Conservation (phyloP, 768 basidiomycete genomes). For the Sarcodon sp. region DNA sequence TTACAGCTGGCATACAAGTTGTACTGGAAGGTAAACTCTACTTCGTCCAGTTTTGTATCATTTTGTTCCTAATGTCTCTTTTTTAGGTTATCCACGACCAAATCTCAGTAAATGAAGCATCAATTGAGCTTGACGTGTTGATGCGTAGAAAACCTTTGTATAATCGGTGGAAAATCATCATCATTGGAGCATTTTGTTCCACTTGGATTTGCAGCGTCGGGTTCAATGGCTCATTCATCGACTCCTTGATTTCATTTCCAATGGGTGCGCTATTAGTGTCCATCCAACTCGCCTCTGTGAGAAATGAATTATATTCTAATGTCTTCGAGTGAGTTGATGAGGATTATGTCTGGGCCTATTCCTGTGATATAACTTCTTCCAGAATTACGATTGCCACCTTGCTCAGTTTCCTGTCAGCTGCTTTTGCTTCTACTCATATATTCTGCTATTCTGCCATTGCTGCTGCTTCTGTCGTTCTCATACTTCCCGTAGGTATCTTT, state of each 20-base stretch:
- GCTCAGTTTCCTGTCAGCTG: conserved; percentile 69
- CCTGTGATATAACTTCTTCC: conserved; percentile 7
- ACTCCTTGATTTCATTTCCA: conserved; percentile 59
- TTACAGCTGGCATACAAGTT: conserved; percentile 55
- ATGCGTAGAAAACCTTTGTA: conserved; percentile 61
- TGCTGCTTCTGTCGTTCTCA: conserved; percentile 65
- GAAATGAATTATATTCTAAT: conserved; percentile 70
- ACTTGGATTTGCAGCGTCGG: conserved; percentile 60
- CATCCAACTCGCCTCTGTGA: conserved; percentile 57
- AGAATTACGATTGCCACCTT: conserved; percentile 73
- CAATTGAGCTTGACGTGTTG: conserved; percentile 50
- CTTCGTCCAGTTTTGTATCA: not conserved
- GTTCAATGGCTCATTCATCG: conserved; percentile 69
- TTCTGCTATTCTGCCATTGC: conserved; percentile 79
- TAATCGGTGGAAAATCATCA: conserved; percentile 40
- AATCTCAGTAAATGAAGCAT: conserved; percentile 63
- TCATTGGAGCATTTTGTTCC: conserved; percentile 72
- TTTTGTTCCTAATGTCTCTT: not conserved
- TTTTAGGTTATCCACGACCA: conserved; percentile 75
- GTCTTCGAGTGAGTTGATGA: conserved; percentile 50
- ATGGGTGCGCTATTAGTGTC: conserved; percentile 64
- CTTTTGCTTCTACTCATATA: conserved; percentile 47
- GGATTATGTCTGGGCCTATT: too few relatives aligned
- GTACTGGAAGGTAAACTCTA: conserved; percentile 52
- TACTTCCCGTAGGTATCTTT: conserved; percentile 46